Conservation (phyloP, 2,329 filamentous ascomycete genomes). For the Monilinia aucupariae region DNA sequence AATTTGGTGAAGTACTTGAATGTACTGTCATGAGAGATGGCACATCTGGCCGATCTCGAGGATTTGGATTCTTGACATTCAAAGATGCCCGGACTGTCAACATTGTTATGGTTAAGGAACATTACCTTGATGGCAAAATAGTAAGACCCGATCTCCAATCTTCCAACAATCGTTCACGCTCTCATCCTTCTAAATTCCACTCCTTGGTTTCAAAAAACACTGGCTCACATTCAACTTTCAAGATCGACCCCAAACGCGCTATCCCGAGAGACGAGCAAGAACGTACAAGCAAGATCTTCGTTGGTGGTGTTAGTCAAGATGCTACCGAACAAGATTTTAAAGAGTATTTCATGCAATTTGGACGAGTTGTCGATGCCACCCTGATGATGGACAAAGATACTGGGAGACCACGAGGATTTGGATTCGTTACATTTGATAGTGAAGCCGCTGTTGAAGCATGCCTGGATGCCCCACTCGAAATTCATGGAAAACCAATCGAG, state of each 20-base stretch:
- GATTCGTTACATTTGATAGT: constrained; percentile 96
- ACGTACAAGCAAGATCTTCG: constrained; percentile 97
- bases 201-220: constrained; percentile 26
- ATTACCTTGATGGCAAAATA: constrained; percentile 96
- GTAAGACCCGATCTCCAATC: constrained; percentile 51
- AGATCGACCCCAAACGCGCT: constrained; percentile 94
- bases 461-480: constrained; percentile 77
- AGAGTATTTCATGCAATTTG: constrained; percentile 94
- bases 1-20: constrained; percentile 94
- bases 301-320: constrained; percentile 95
- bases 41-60: constrained; percentile 84
- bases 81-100: constrained; percentile 97
- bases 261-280: constrained; percentile 98
- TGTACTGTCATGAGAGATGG: constrained; percentile 99
- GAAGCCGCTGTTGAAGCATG: constrained; percentile 92
- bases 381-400: constrained; percentile 99
- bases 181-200: constrained; percentile 23
- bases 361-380: constrained; percentile 91
- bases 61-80: constrained; percentile 97
- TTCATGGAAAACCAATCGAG: constrained; percentile 93
- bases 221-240: constrained; percentile 23
- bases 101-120: constrained; percentile 99
- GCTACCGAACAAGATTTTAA: constrained; percentile 95
- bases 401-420: constrained; percentile 90
- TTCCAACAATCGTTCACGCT: constrained; percentile 19